A percentile compares a stretch with the other conserved stretches of the same genome.
Conservation (phyloP, 2,329 filamentous ascomycete species). For the Verticillium dahliae region DNA sequence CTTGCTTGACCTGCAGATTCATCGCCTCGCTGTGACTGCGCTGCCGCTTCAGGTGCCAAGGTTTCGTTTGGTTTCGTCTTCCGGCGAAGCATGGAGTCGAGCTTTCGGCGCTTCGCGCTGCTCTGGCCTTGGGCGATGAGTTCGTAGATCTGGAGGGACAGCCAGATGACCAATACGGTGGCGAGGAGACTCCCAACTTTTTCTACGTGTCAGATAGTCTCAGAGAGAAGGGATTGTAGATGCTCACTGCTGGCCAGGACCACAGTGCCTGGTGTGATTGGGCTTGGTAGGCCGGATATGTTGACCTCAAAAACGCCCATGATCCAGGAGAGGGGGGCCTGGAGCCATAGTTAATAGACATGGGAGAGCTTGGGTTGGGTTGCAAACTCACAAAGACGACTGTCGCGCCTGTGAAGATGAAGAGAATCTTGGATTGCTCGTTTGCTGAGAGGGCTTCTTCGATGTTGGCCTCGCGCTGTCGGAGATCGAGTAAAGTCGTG, state of each 20-base stretch:
- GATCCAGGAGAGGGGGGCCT: slow-evolving; percentile 10
- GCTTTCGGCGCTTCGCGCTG: not conserved
- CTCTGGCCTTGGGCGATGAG: slow-evolving; percentile 4
- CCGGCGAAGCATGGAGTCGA: not conserved
- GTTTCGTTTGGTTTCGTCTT: not conserved
- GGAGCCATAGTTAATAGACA: rapidly evolving
- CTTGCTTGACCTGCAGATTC: not conserved
- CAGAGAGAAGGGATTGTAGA: not conserved
- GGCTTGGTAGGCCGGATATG: slow-evolving; percentile 3
- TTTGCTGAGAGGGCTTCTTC: slow-evolving; percentile 12
- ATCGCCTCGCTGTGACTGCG: not conserved
- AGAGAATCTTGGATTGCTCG: slow-evolving; percentile 14
- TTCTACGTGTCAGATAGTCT: no score
- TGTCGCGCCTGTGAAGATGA: slow-evolving; percentile 10
- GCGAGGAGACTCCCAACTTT: slow-evolving; percentile 9
- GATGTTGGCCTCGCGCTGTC: slow-evolving; percentile 12
- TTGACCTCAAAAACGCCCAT: slow-evolving; percentile 10
- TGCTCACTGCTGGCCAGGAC: slow-evolving; percentile 7
- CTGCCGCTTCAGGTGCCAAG: not conserved
- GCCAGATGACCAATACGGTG: slow-evolving; percentile 7
- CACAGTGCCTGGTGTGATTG: slow-evolving; percentile 1
- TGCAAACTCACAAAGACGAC: slow-evolving; percentile 8
- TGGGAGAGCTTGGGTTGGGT: not conserved
- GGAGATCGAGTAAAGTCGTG: slow-evolving; percentile 9
- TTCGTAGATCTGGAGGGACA: slow-evolving; percentile 9